These are phyloP conservation scores for Triadica sebifera DNA, from an alignment of 345 rosid species.

Conservation along the genomic window DNA sequence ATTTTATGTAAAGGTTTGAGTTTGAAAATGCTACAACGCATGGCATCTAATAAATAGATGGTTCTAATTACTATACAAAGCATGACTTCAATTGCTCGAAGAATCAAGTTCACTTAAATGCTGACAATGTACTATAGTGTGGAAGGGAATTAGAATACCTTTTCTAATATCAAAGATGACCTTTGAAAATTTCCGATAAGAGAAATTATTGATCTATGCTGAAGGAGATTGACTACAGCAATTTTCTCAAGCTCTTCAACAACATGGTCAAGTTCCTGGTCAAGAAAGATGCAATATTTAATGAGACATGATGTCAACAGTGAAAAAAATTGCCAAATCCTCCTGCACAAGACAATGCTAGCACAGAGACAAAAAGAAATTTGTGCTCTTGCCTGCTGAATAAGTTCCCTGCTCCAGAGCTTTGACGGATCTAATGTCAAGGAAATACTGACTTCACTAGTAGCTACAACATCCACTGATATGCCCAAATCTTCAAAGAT, in stretches of 20 bases:
- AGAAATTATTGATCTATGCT: conserved; percentile 88
- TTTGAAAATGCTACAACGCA: neutral
- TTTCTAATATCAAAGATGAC: conserved; percentile 88
- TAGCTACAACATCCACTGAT: conserved; percentile 98
- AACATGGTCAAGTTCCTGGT: conserved; percentile 96
- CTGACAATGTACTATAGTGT: neutral
- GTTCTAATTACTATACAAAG: neutral
- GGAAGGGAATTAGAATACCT: conserved; percentile 44
- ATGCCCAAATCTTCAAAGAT: conserved; percentile 92
- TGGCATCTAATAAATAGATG: neutral
- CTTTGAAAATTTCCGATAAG: conserved; percentile 91
- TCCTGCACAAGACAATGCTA: neutral
- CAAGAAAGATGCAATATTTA: neutral
- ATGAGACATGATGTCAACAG: conserved; percentile 10
- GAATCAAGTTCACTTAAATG: neutral
- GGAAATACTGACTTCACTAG: conserved; percentile 99
- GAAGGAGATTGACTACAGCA: conserved; percentile 82
- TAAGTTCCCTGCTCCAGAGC: conserved; percentile 96
- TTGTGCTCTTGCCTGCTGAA: conserved; percentile 87
- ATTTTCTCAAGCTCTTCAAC: conserved; percentile 97
- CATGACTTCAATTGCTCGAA: neutral
- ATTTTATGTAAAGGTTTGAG: neutral
- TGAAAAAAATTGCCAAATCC: conserved; percentile 1
- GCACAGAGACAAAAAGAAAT: neutral
- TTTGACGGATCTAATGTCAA: conserved; percentile 94